Conservation (phyloP, 2,329 filamentous ascomycete genomes). For the Westerdykella aurantiaca region DNA sequence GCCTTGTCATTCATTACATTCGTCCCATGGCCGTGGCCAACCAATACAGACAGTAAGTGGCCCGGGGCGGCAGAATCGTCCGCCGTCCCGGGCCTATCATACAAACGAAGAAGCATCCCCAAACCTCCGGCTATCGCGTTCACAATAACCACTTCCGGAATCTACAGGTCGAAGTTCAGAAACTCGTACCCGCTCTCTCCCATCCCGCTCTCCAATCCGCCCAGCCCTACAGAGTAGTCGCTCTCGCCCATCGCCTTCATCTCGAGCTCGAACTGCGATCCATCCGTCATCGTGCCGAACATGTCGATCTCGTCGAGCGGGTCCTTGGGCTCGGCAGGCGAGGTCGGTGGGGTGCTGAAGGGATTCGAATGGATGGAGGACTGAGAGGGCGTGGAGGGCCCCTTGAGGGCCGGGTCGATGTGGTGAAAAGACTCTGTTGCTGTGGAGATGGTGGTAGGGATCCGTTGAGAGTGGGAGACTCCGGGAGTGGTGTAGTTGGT, state of each 20-base stretch:
- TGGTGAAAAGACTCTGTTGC: conserved; percentile 6
- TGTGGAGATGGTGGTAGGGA: no score
- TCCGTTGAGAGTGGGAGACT: neutral
- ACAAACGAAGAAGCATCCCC: no score
- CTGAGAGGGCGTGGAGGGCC: conserved; percentile 27
- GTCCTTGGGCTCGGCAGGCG: conserved; percentile 28
- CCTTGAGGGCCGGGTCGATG: conserved; percentile 13
- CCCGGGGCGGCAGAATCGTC: no score
- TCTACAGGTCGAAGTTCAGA: conserved; percentile 31
- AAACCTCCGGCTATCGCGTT: no score
- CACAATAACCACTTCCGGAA: neutral
- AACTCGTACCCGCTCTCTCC: conserved; percentile 23
- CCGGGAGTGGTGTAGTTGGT: conserved; percentile 21
- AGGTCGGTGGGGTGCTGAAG: conserved; percentile 36
- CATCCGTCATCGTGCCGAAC: conserved; percentile 28
- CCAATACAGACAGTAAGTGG: no score
- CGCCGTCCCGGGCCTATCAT: no score
- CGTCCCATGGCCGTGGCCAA: no score
- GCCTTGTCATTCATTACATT: no score
- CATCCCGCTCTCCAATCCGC: conserved; percentile 16
- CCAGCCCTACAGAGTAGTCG: conserved; percentile 6
- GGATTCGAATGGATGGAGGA: conserved; percentile 33
- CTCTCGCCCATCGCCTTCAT: conserved; percentile 37
- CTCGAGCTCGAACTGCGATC: conserved; percentile 35
- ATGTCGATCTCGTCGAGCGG: conserved; percentile 26